These are phyloP conservation scores for Trametes polyzona DNA, from an alignment of 1,284 basidiomycete genomes.

Conservation along the genomic window DNA sequence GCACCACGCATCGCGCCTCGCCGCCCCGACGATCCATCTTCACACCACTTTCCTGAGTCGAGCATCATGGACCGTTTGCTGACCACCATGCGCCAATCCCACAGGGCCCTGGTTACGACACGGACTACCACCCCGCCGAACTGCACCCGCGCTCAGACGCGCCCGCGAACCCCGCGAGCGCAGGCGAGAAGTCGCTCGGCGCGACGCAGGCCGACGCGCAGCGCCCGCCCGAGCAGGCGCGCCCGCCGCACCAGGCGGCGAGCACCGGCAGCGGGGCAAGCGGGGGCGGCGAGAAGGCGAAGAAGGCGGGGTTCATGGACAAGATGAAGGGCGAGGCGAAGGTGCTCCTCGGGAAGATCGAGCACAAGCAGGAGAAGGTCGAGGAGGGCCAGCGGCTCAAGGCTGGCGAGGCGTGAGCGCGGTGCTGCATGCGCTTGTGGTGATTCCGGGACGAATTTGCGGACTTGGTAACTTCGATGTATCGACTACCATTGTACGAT, in stretches of 20 bases:
- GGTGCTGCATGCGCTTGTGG: no score
- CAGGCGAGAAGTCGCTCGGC: slow-evolving; percentile 17
- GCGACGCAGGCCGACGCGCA: slow-evolving; percentile 17
- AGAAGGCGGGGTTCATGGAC: slow-evolving; percentile 49
- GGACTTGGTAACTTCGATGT: no score
- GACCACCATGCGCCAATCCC: not conserved
- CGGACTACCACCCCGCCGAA: slow-evolving; percentile 37
- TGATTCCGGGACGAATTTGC: no score
- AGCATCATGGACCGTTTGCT: not conserved
- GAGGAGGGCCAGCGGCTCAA: slow-evolving; percentile 48
- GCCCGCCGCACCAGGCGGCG: slow-evolving; percentile 11
- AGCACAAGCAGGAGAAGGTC: slow-evolving; percentile 50
- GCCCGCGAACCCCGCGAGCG: slow-evolving; percentile 2
- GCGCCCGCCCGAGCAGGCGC: slow-evolving; percentile 15
- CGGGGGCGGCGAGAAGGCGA: slow-evolving; percentile 24
- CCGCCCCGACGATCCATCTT: not conserved
- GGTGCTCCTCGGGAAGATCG: slow-evolving; percentile 53
- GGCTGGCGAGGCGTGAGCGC: slow-evolving; percentile 29
- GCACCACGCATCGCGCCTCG: not conserved
- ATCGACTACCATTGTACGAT: no score
- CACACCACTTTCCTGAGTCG: not conserved
- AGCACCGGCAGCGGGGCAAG: not conserved
- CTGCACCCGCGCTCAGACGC: slow-evolving; percentile 27
- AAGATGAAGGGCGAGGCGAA: slow-evolving; percentile 60
- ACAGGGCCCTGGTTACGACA: slow-evolving; percentile 32